phyloP scores from a whole-genome alignment of 768 basidiomycete species.

The Mycena metata region DNA sequence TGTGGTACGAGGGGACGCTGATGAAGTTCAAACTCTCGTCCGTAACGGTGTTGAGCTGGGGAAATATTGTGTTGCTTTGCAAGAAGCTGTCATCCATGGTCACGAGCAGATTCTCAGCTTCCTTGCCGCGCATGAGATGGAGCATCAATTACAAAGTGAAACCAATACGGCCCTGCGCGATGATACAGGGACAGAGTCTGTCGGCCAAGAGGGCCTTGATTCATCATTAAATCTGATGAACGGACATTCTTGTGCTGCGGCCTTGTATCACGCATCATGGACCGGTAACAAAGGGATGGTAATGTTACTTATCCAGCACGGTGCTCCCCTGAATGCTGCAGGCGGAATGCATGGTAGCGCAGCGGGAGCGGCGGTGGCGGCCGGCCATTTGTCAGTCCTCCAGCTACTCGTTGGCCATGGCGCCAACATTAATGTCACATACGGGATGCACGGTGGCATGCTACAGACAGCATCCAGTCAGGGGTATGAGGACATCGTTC shows the following conservation, averaged over 20 bases:
- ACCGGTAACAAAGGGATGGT: not conserved
- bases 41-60: not conserved
- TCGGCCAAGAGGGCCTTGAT: no score
- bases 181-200: no score
- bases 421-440: no score
- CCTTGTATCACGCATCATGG: conserved; percentile 5
- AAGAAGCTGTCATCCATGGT: not conserved
- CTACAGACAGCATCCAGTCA: not conserved
- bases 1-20: not conserved
- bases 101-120: not conserved
- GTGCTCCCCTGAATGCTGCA: not conserved
- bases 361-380: not conserved
- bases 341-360: not conserved
- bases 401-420: not conserved
- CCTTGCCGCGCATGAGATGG: not conserved
- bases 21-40: not conserved
- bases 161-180: no score
- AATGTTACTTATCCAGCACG: not conserved
- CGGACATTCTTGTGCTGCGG: not conserved
- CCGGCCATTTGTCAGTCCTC: not conserved
- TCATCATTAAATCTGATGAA: no score
- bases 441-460: no score
- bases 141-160: not conserved
- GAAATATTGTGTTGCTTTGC: not conserved
- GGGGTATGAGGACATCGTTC: not conserved